These are phyloP conservation scores for Curvularia eragrostidis DNA, from an alignment of 2,329 filamentous ascomycete species.

Conservation along the genomic window DNA sequence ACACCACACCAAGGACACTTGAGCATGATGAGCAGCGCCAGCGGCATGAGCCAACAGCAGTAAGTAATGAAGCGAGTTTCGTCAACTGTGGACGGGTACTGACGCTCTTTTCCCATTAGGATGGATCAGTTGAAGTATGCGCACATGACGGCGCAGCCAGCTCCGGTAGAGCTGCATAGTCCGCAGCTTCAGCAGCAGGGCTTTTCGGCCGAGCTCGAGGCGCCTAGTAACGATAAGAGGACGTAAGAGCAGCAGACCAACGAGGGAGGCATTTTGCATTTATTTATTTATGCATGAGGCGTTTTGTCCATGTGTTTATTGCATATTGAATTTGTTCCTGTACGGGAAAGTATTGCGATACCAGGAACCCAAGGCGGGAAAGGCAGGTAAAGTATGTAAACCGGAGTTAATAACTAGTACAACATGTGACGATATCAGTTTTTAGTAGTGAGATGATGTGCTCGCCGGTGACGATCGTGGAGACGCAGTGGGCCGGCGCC, in stretches of 20 bases:
- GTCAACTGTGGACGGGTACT: background rate
- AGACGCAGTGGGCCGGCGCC: background rate
- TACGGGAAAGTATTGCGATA: background rate
- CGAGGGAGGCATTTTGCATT: conserved; percentile 1
- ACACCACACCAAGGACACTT: conserved; percentile 26
- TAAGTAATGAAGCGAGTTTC: conserved; percentile 20
- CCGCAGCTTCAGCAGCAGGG: conserved; percentile 29
- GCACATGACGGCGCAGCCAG: conserved; percentile 14
- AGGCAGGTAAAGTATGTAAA: background rate
- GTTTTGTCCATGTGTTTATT: background rate
- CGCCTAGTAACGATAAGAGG: conserved; percentile 18
- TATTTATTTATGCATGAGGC: background rate
- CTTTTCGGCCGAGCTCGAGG: conserved; percentile 39
- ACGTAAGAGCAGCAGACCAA: background rate
- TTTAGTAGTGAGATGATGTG: background rate
- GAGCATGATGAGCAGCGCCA: conserved; percentile 28
- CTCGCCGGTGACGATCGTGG: background rate
- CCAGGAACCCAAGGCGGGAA: background rate
- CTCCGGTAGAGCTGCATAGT: conserved; percentile 31
- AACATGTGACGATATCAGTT: background rate
- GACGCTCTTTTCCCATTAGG: conserved; percentile 12
- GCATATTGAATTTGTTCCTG: background rate
- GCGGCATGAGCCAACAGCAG: conserved; percentile 33
- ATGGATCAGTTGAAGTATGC: conserved; percentile 33
- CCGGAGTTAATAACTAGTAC: too few relatives aligned